These are phyloP conservation scores for Heracleum sosnowskyi DNA, from an alignment of 129 eudicot species.

Conservation along the genomic window DNA sequence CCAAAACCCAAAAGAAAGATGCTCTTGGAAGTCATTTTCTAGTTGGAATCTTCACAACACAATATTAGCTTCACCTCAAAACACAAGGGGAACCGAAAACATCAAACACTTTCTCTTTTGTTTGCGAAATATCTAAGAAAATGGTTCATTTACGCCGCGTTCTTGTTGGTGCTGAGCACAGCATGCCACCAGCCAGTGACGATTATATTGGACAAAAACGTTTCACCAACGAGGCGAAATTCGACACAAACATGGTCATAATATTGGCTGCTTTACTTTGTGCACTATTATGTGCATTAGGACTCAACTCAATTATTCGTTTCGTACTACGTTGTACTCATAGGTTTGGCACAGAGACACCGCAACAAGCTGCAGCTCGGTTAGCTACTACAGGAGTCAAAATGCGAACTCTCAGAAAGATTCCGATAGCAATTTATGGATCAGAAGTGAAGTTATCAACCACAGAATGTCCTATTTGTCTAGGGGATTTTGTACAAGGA, in stretches of 20 bases:
- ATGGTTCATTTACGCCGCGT: slow-evolving; percentile 15
- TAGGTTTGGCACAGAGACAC: slow-evolving; percentile 25
- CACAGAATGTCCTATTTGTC: slow-evolving; percentile 49
- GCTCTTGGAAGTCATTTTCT: not conserved
- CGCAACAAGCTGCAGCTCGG: slow-evolving; percentile 20
- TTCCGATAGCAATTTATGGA: slow-evolving; percentile 36
- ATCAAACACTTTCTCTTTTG: not conserved
- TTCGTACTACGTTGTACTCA: slow-evolving; percentile 32
- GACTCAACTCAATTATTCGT: slow-evolving; percentile 42
- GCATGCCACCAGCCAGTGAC: slow-evolving; percentile 9
- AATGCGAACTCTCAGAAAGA: slow-evolving; percentile 32
- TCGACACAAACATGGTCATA: slow-evolving; percentile 57
- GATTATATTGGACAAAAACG: slow-evolving; percentile 5
- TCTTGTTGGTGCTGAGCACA: slow-evolving; percentile 9
- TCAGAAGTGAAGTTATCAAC: slow-evolving; percentile 11
- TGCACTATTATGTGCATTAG: slow-evolving; percentile 39
- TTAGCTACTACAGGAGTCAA: slow-evolving; percentile 30
- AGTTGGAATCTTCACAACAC: slow-evolving; percentile 7
- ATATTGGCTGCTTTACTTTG: slow-evolving; percentile 45
- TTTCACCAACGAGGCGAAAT: slow-evolving; percentile 12
- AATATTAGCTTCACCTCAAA: not conserved
- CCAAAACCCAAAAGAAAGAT: not conserved
- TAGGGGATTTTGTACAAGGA: slow-evolving; percentile 50
- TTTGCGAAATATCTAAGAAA: not conserved
- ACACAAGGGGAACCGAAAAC: slow-evolving; percentile 3